A percentile compares a stretch with the other conserved stretches of the same genome.
Evolutionary conservation across 2,329 filamentous ascomycete genomes (phyloP).

Genomic region (Phialocephala subalpina): DNA sequence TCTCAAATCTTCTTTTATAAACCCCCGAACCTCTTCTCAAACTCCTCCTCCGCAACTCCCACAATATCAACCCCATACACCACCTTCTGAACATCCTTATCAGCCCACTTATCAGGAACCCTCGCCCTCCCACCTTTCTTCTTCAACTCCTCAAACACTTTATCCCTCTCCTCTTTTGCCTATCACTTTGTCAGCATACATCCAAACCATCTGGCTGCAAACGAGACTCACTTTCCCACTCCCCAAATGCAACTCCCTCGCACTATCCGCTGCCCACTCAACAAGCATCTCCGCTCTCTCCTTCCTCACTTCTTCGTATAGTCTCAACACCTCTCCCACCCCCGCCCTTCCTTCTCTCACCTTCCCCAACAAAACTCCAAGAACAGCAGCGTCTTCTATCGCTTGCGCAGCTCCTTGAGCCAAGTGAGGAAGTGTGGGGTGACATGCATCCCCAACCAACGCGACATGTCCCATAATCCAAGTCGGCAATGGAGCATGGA

Average conservation of each 20-base stretch:
- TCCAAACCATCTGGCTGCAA: too few species aligned
- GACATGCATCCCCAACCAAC: constrained; percentile 70
- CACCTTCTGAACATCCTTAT: constrained; percentile 72
- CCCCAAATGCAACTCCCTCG: constrained; percentile 62
- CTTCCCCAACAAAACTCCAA: constrained; percentile 60
- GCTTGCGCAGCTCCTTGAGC: constrained; percentile 74
- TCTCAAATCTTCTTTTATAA: too few species aligned
- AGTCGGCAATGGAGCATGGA: constrained; percentile 62
- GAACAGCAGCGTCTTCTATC: constrained; percentile 70
- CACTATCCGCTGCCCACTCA: constrained; percentile 57
- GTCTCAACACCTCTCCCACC: constrained; percentile 58
- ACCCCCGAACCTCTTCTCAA: constrained; percentile 53
- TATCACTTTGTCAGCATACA: too few species aligned
- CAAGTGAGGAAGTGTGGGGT: constrained; percentile 72
- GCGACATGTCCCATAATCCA: constrained; percentile 67
- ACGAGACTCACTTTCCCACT: constrained; percentile 63
- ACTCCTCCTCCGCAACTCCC: constrained; percentile 59
- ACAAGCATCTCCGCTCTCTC: constrained; percentile 61
- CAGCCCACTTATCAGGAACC: constrained; percentile 74
- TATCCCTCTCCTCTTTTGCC: constrained; percentile 63
- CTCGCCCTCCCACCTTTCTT: constrained; percentile 46
- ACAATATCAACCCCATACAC: constrained; percentile 72
- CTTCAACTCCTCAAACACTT: constrained; percentile 60
- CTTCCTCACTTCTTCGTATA: constrained; percentile 65
- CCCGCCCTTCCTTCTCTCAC: constrained; percentile 48